Conservation (phyloP, 2,329 filamentous ascomycete genomes). For the Aspergillus costaricaensis region DNA sequence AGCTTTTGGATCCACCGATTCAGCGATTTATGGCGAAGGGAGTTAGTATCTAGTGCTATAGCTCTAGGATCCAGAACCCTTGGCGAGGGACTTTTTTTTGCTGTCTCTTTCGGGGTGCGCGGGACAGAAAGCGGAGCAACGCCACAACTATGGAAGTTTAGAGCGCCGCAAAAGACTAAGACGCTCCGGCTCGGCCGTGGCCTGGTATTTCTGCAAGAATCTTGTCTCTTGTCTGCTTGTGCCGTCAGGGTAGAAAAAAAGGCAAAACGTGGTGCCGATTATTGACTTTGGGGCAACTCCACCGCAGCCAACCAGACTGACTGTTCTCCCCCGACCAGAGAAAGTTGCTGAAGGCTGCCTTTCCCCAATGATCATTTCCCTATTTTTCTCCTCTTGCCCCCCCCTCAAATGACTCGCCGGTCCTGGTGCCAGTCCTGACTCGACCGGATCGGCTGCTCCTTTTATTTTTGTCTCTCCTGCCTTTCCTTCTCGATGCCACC, state of each 20-base stretch:
- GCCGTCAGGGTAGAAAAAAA: background rate
- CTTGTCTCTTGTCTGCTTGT: background rate
- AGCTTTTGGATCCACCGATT: too few relatives aligned
- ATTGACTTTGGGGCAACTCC: conserved; percentile 9
- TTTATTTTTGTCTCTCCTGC: background rate
- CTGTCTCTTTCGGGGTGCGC: background rate
- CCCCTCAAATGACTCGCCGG: background rate
- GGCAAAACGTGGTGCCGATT: conserved; percentile 9
- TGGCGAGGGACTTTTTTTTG: background rate
- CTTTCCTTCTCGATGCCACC: conserved; percentile 8
- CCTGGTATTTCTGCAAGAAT: background rate
- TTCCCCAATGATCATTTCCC: background rate
- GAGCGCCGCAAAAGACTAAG: background rate
- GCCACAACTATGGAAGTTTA: background rate
- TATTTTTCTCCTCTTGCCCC: background rate
- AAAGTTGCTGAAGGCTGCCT: background rate
- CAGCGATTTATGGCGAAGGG: background rate
- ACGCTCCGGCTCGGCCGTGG: background rate
- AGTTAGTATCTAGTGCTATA: too few relatives aligned
- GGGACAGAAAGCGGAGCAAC: background rate
- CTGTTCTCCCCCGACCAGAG: background rate
- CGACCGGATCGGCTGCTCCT: conserved; percentile 1
- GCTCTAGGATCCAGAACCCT: background rate
- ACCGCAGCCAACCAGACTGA: conserved; percentile 9
- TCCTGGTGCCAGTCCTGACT: conserved; percentile 2